Conservation (phyloP, 192 early-diverging fungal genomes). For the Linnemannia exigua region DNA sequence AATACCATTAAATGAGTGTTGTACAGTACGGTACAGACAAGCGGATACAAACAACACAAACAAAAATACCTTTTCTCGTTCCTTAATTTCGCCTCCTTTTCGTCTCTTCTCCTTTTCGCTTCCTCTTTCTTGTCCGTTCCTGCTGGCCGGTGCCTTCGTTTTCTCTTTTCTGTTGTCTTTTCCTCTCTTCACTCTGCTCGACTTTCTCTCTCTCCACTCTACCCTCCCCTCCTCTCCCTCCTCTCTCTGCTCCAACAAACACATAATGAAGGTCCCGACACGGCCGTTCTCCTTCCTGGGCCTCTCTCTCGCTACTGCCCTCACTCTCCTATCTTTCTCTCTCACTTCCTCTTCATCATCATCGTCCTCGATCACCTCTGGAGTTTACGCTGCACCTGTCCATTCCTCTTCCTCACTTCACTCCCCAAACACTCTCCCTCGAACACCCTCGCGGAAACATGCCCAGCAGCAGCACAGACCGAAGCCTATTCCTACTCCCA, state of each 20-base stretch:
- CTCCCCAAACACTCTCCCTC: background rate
- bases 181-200: background rate
- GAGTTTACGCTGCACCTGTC: background rate
- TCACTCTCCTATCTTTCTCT: slow-evolving; percentile 20
- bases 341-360: background rate
- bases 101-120: background rate
- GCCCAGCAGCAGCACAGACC: background rate
- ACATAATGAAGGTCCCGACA: slow-evolving; percentile 14
- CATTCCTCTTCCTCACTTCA: background rate
- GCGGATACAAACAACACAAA: background rate
- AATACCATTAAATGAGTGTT: background rate
- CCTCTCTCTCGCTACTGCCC: slow-evolving; percentile 15
- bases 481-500: background rate
- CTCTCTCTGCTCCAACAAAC: background rate
- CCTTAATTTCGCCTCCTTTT: background rate
- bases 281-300: slow-evolving; percentile 8
- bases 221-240: background rate
- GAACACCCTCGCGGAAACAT: background rate
- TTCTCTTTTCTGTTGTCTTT: background rate
- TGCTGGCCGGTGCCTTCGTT: too few species aligned
- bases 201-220: background rate
- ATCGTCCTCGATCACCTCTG: background rate
- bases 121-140: background rate
- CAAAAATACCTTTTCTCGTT: background rate
- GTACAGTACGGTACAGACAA: background rate